phyloP scores from a whole-genome alignment of 2,329 filamentous ascomycete genomes.

The Myriosclerotinia duriaeana region DNA sequence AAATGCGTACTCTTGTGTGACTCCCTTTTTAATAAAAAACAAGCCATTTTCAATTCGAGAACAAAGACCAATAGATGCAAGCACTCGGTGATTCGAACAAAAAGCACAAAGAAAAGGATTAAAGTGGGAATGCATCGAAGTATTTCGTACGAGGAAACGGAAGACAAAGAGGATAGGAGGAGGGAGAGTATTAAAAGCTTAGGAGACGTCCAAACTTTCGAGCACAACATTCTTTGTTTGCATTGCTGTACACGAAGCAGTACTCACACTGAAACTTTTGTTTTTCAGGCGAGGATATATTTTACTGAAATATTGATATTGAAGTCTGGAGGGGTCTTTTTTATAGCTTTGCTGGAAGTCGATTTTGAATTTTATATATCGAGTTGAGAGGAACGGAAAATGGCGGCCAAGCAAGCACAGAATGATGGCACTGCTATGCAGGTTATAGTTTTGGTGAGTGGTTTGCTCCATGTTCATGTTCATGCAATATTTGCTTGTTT shows the following conservation, averaged over 20 bases:
- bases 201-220: not conserved
- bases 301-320: not conserved
- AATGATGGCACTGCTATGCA: slow-evolving; percentile 49
- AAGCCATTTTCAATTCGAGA: not conserved
- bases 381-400: not conserved
- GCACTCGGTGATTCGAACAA: not conserved
- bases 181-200: not conserved
- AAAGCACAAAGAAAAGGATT: not conserved
- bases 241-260: not conserved
- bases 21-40: not conserved
- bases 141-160: not conserved
- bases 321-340: no score
- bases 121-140: not conserved
- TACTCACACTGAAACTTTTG: not conserved
- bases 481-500: not conserved
- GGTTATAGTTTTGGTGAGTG: slow-evolving; percentile 71
- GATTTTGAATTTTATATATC: no score
- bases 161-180: slow-evolving; percentile 9
- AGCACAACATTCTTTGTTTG: not conserved
- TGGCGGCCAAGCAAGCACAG: slow-evolving; percentile 23
- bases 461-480: not conserved
- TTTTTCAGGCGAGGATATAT: not conserved
- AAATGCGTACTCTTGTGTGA: not conserved
- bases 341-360: no score
- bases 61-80: not conserved